Evolutionary conservation across 495 filamentous ascomycete genomes (phyloP).

Genomic region (Trichodelitschia bisporula): DNA sequence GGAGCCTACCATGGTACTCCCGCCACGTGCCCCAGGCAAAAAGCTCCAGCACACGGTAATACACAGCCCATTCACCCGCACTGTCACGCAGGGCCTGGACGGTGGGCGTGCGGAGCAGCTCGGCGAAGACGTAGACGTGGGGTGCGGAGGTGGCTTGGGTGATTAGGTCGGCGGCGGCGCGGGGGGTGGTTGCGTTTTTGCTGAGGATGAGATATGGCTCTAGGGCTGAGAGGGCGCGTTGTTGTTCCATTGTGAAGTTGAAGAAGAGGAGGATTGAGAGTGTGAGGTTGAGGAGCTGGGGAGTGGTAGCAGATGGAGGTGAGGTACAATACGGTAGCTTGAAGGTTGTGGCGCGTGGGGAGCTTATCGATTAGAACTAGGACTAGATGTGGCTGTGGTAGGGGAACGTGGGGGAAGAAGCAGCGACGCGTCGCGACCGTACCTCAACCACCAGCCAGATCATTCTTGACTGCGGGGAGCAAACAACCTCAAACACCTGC

Average conservation of each 20-base stretch:
- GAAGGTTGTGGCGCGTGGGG: too few relatives aligned
- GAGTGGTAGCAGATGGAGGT: too few relatives aligned
- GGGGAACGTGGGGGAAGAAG: too few relatives aligned
- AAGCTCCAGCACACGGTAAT: conserved; percentile 59
- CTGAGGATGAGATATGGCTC: conserved; percentile 65
- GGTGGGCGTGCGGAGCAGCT: conserved; percentile 63
- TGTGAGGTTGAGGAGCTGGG: too few relatives aligned
- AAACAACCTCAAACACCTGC: too few relatives aligned
- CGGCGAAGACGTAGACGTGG: conserved; percentile 83
- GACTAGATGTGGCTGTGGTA: too few relatives aligned
- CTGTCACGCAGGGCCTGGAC: conserved; percentile 44
- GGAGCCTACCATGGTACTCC: conserved; percentile 35
- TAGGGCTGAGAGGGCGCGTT: conserved; percentile 63
- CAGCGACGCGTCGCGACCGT: too few relatives aligned
- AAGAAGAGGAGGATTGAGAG: too few relatives aligned
- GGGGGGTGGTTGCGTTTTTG: conserved; percentile 61
- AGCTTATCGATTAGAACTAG: too few relatives aligned
- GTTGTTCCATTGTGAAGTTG: conserved; percentile 48
- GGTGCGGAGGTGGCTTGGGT: conserved; percentile 65
- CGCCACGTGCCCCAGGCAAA: conserved; percentile 84
- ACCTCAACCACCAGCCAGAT: too few relatives aligned
- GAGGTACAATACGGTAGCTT: too few relatives aligned
- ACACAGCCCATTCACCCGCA: conserved; percentile 22
- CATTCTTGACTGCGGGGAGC: too few relatives aligned
- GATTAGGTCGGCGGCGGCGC: conserved; percentile 66